phyloP scores from a whole-genome alignment of 768 basidiomycete genomes.

The Phylloporus sp. region DNA sequence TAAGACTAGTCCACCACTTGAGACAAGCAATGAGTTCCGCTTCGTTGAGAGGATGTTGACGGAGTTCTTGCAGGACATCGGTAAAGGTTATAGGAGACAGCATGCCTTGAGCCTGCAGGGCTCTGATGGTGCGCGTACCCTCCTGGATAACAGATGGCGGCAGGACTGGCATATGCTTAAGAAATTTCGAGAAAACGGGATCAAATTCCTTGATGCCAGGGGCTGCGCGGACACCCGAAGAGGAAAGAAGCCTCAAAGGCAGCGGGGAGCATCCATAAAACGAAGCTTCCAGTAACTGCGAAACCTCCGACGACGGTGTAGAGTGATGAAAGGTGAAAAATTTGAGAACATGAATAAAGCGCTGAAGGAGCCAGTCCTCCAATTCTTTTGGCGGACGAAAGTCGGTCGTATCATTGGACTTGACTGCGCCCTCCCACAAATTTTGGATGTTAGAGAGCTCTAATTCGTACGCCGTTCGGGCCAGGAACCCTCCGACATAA shows the following conservation, averaged over 20 bases:
- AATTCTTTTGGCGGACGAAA: slow-evolving; percentile 36
- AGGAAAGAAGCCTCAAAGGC: slow-evolving; percentile 8
- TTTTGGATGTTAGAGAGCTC: slow-evolving; percentile 60
- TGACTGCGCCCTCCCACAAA: slow-evolving; percentile 51
- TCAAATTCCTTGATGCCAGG: slow-evolving; percentile 52
- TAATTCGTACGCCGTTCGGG: slow-evolving; percentile 78
- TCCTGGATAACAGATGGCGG: slow-evolving; percentile 54
- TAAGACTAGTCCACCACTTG: slow-evolving; percentile 72
- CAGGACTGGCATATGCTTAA: slow-evolving; percentile 73
- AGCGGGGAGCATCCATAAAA: slow-evolving; percentile 37
- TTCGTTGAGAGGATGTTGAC: slow-evolving; percentile 60
- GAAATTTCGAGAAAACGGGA: slow-evolving; percentile 61
- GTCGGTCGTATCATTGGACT: slow-evolving; percentile 27
- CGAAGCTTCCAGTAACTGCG: slow-evolving; percentile 62
- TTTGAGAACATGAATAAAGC: slow-evolving; percentile 72
- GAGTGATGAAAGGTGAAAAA: slow-evolving; percentile 89
- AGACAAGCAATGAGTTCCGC: slow-evolving; percentile 77
- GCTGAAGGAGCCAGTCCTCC: slow-evolving; percentile 46
- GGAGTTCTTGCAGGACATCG: slow-evolving; percentile 79
- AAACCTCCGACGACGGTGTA: slow-evolving; percentile 79
- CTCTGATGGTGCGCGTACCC: slow-evolving; percentile 55
- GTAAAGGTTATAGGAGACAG: slow-evolving; percentile 71
- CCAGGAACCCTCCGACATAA: slow-evolving; percentile 75
- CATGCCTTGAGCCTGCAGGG: slow-evolving; percentile 57
- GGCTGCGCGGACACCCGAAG: slow-evolving; percentile 8